Conservation (phyloP, 495 filamentous ascomycete genomes). For the Oidiodendron maius region DNA sequence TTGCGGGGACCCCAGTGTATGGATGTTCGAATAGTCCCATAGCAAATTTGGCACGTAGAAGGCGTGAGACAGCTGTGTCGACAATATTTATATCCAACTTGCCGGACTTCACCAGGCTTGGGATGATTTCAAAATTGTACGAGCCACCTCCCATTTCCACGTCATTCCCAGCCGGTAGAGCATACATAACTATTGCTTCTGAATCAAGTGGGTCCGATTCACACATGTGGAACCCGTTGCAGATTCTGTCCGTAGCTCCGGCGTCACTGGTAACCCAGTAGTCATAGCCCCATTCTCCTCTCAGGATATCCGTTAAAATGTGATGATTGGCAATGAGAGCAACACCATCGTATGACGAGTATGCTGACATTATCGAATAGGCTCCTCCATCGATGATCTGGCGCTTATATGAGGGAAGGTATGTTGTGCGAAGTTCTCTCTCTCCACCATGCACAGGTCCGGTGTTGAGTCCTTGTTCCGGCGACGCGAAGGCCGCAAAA, state of each 20-base stretch:
- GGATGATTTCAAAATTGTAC: slow-evolving; percentile 61
- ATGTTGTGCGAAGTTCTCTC: slow-evolving; percentile 60
- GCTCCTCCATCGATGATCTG: slow-evolving; percentile 63
- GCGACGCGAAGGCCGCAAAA: slow-evolving; percentile 54
- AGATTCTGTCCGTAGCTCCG: slow-evolving; percentile 59
- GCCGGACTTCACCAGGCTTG: slow-evolving; percentile 52
- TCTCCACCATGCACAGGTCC: slow-evolving; percentile 63
- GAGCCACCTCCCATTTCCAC: slow-evolving; percentile 70
- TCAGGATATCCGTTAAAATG: slow-evolving; percentile 57
- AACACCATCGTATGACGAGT: slow-evolving; percentile 63
- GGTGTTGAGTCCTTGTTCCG: slow-evolving; percentile 63
- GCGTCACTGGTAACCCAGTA: slow-evolving; percentile 53
- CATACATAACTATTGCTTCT: slow-evolving; percentile 41
- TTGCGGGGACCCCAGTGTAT: slow-evolving; percentile 43
- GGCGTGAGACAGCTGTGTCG: slow-evolving; percentile 54
- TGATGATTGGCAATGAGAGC: slow-evolving; percentile 55
- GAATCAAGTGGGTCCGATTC: slow-evolving; percentile 49
- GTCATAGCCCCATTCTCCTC: slow-evolving; percentile 63
- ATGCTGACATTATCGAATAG: slow-evolving; percentile 60
- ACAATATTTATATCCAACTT: slow-evolving; percentile 49
- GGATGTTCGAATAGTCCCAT: slow-evolving; percentile 63
- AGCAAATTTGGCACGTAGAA: slow-evolving; percentile 57
- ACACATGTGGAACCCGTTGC: slow-evolving; percentile 56
- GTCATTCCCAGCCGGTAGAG: slow-evolving; percentile 59
- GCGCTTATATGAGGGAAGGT: slow-evolving; percentile 58